Evolutionary conservation across 2,329 filamentous ascomycete species (phyloP), one percentile per base, ranked within the genome.

Genomic region (Fusarium agapanthi): DNA sequence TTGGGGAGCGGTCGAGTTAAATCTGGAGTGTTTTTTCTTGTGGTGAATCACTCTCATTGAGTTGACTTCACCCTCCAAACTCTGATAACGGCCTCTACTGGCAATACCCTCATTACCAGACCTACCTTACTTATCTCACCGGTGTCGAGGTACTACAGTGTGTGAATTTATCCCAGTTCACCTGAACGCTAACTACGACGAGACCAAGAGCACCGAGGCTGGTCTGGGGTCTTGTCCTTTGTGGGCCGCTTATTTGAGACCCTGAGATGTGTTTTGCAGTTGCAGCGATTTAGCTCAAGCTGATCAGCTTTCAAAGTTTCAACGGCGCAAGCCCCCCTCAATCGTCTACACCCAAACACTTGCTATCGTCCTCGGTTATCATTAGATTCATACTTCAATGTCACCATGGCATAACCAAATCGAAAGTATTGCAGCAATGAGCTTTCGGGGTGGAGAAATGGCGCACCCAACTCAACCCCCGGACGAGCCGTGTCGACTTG

Each of bases 401-500:
- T 37, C 67, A 41, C 45, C 45, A 64, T 32, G 57, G 67, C 58
- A 68, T 75, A 67, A 65, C 71, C 70, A 48, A 48, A 44, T 59
- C 47, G 37, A 71, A 38, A 67, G 69, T 61, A 56, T 69, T 75
- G 74, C 74, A 72, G 68, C 69, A 65, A 56, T 67, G 75, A 75
- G 68, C 62, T 69, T 48, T 55, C 41, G 37, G 59, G 45, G 75
- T 77, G 75, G 73, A 77, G 72, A 54, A 69, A 75, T 75, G 75
- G 75, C 72, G 70, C 74, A 74, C 72, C 72, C 72, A 73, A 54
- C 61, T 76, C 44, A 57, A 67, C 51, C 54, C 60, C 66, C 69
- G 61, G 65, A 62, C 67, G 57, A 59, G 67, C 67, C 28, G 50
- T 69, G 61, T 74, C 62, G 61, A 73, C 71, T 77, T 75, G 73